A percentile compares a stretch with the other conserved stretches of the same genome.
These are phyloP conservation scores for Pseudoscleropodium purum DNA, from an alignment of 225 moss, liverwort and hornwort genomes.

Conservation along the genomic window DNA sequence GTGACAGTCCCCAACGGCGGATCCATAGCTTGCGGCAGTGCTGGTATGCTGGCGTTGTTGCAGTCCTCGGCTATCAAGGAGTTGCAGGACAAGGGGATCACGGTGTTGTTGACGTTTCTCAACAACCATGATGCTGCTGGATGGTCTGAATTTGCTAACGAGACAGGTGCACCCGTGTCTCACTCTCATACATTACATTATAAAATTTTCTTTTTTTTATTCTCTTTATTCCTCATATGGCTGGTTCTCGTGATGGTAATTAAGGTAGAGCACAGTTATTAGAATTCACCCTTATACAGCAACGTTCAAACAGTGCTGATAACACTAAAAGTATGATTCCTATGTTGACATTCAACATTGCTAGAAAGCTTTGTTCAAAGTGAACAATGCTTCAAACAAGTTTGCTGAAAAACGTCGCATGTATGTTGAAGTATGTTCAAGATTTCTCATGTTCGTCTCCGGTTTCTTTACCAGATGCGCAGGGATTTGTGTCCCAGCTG, in stretches of 20 bases:
- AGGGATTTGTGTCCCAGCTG: not conserved
- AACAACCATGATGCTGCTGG: constrained; percentile 1
- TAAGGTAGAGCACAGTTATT: not conserved
- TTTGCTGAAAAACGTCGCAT: not conserved
- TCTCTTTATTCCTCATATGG: too few species aligned
- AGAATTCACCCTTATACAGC: not conserved
- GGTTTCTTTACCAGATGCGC: not conserved
- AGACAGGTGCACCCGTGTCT: not conserved
- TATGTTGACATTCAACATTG: not conserved
- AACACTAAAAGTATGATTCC: not conserved
- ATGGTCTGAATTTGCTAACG: not conserved
- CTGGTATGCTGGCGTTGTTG: not conserved
- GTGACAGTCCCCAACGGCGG: not conserved
- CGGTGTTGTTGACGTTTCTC: not conserved
- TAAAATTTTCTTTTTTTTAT: too few species aligned
- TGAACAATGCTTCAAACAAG: not conserved
- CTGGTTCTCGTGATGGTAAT: not conserved
- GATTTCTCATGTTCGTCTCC: not conserved
- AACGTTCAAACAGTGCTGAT: not conserved
- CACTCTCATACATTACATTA: not conserved
- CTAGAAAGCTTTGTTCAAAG: not conserved
- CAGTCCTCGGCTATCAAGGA: not conserved
- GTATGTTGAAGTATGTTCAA: not conserved
- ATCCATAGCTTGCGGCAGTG: not conserved
- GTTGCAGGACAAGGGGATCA: not conserved